These are phyloP conservation scores for Xylaria castorea DNA, from an alignment of 495 filamentous ascomycete genomes.

Conservation along the genomic window DNA sequence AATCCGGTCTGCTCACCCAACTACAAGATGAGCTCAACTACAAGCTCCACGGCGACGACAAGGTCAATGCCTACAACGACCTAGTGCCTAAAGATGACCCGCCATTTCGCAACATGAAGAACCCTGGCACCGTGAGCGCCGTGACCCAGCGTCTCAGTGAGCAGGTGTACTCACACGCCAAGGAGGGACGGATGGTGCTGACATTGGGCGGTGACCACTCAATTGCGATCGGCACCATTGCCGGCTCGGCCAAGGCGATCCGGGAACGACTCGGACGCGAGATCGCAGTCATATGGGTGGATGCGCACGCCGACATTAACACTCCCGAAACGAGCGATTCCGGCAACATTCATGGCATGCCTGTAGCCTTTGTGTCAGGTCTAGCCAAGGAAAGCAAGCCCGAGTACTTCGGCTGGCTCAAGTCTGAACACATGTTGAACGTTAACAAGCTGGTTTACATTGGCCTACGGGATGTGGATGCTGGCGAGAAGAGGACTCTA, in stretches of 20 bases:
- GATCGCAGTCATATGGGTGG: slow-evolving; percentile 96
- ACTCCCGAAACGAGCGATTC: slow-evolving; percentile 86
- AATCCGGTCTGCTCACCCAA: slow-evolving; percentile 84
- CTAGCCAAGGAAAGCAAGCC: slow-evolving; percentile 74
- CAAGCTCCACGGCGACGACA: slow-evolving; percentile 82
- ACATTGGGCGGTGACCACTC: slow-evolving; percentile 96
- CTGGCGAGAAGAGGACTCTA: slow-evolving; percentile 88
- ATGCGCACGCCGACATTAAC: slow-evolving; percentile 98
- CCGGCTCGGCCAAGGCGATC: slow-evolving; percentile 82
- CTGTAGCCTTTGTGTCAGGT: slow-evolving; percentile 88
- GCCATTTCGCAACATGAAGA: slow-evolving; percentile 88
- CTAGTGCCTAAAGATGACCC: slow-evolving; percentile 77
- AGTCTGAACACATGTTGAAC: slow-evolving; percentile 63
- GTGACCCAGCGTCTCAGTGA: slow-evolving; percentile 81
- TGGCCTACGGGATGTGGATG: slow-evolving; percentile 89
- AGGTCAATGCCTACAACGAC: slow-evolving; percentile 81
- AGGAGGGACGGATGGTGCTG: slow-evolving; percentile 83
- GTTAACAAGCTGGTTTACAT: slow-evolving; percentile 95
- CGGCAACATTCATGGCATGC: slow-evolving; percentile 99
- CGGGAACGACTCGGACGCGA: slow-evolving; percentile 81
- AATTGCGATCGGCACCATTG: slow-evolving; percentile 92
- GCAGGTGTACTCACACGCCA: slow-evolving; percentile 88
- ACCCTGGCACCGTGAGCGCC: slow-evolving; percentile 83
- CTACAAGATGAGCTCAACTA: slow-evolving; percentile 86
- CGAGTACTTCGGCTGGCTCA: slow-evolving; percentile 88